Conservation (phyloP, 257 asterid species). For the Solanum pennellii region DNA sequence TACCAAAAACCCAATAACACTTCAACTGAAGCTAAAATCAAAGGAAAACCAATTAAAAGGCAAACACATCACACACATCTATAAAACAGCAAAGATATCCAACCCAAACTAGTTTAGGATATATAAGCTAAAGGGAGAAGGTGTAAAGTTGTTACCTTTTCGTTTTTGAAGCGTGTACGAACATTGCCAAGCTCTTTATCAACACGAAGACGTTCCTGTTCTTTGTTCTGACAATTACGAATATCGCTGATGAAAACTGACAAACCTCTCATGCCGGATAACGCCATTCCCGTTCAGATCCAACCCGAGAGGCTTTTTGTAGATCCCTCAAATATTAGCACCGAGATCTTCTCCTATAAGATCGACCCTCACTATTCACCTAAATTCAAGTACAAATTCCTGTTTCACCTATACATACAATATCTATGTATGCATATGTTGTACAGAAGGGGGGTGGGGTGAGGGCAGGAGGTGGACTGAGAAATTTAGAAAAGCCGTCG, state of each 20-base stretch:
- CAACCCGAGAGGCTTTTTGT: constrained; percentile 16
- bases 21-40: not conserved
- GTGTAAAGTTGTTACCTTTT: constrained; percentile 36
- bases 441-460: constrained; percentile 29
- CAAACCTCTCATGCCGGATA: constrained; percentile 97
- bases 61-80: not conserved
- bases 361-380: constrained; percentile 1
- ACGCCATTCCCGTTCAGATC: constrained; percentile 81
- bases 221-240: constrained; percentile 93
- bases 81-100: not conserved
- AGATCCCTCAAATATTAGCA: constrained; percentile 21
- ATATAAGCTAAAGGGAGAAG: not conserved
- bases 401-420: not conserved
- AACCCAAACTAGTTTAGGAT: not conserved
- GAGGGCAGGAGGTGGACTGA: constrained; percentile 49
- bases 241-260: constrained; percentile 96
- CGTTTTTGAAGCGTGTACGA: constrained; percentile 90
- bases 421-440: not conserved
- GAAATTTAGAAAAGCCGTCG: constrained; percentile 46
- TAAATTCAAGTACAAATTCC: not conserved
- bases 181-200: constrained; percentile 95
- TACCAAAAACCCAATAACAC: not conserved
- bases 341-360: constrained; percentile 4
- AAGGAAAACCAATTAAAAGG: not conserved
- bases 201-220: constrained; percentile 95